These are phyloP conservation scores for Leishmania mexicana DNA, from an alignment of 208 protist genomes.

Conservation along the genomic window DNA sequence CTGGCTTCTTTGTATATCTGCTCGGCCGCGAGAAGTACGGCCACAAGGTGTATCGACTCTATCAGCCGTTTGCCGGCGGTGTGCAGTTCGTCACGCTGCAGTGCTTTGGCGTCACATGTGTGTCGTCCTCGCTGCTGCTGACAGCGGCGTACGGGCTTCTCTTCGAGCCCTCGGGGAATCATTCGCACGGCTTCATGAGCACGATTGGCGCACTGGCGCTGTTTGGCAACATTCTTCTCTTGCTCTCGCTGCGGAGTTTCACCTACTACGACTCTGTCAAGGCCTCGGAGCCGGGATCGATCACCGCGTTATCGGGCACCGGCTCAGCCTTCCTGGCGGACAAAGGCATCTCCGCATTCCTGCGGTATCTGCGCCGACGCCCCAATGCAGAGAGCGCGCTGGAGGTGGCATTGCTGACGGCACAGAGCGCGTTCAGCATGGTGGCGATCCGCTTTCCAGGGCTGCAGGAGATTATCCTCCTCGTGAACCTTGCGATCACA, in stretches of 20 bases:
- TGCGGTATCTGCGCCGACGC: conserved; percentile 43
- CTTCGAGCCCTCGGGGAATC: conserved; percentile 28
- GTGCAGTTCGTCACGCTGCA: conserved; percentile 77
- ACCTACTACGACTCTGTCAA: conserved; percentile 11
- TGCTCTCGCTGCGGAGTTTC: conserved; percentile 67
- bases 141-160: conserved; percentile 33
- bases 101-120: conserved; percentile 50
- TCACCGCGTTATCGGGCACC: conserved; percentile 7
- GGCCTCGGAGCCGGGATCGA: neutral
- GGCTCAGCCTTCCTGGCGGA: conserved; percentile 17
- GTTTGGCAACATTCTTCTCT: conserved; percentile 60
- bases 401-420: conserved; percentile 47
- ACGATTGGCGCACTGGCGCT: conserved; percentile 36
- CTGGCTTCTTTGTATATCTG: conserved; percentile 53
- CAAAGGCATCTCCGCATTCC: conserved; percentile 13
- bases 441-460: conserved; percentile 26
- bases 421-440: conserved; percentile 41
- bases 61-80: conserved; percentile 83
- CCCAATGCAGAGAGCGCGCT: conserved; percentile 70
- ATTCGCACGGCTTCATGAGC: conserved; percentile 47
- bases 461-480: conserved; percentile 22
- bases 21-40: conserved; percentile 52
- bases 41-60: conserved; percentile 57
- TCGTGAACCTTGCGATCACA: conserved; percentile 48
- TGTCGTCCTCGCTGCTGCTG: conserved; percentile 33